Evolutionary conservation across 805 yeast genomes (phyloP).

Genomic region (Ogataea methanolica): DNA sequence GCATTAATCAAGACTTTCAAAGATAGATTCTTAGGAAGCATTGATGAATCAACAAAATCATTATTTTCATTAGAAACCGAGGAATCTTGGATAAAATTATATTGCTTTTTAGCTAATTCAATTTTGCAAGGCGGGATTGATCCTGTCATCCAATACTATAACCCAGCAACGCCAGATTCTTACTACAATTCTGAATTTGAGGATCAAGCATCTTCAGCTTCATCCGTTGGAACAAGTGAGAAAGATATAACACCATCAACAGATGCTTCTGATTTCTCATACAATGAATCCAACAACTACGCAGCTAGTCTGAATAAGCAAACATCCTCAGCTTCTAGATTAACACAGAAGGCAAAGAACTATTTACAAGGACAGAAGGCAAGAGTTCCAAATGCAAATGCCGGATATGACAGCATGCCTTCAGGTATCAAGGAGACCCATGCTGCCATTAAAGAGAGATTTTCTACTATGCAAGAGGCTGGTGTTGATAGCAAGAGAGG

Average conservation of each 20-base stretch:
- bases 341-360: slow-evolving; percentile 6
- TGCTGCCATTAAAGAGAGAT: neutral
- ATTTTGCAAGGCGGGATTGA: slow-evolving; percentile 58
- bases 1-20: slow-evolving; percentile 65
- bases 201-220: neutral
- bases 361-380: neutral
- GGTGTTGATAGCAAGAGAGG: slow-evolving; percentile 3
- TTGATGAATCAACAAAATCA: slow-evolving; percentile 19
- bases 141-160: slow-evolving; percentile 34
- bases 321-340: neutral
- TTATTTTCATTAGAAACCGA: slow-evolving; percentile 58
- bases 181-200: neutral
- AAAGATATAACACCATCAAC: neutral
- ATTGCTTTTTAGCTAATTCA: slow-evolving; percentile 63
- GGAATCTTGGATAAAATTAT: slow-evolving; percentile 66
- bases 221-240: neutral
- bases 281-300: neutral
- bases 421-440: neutral
- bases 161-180: too few relatives aligned
- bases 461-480: neutral
- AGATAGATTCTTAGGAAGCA: slow-evolving; percentile 44
- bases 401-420: neutral
- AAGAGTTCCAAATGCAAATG: neutral
- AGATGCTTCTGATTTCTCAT: neutral
- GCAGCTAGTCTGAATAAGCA: neutral